Percentiles rank a stretch among this genome's conserved stretches.
These are phyloP conservation scores for Soucietia sequanensis DNA, from an alignment of 805 yeast genomes.

Conservation along the genomic window DNA sequence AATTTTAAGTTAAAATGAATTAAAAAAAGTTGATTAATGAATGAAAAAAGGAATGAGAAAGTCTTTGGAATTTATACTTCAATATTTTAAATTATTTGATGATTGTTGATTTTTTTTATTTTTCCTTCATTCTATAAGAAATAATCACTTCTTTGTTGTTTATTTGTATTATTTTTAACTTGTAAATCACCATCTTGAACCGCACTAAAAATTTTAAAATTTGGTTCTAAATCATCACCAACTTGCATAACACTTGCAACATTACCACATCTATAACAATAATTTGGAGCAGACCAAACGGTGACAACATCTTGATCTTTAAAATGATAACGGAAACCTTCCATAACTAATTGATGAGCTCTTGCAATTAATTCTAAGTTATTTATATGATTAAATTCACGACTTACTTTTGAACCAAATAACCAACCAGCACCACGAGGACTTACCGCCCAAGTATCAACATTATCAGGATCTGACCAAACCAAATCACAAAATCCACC, in stretches of 20 bases:
- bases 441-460: slow-evolving; percentile 96
- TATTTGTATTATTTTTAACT: slow-evolving; percentile 36
- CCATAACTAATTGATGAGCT: slow-evolving; percentile 98
- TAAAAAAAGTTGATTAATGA: too few species aligned
- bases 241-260: slow-evolving; percentile 98
- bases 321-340: slow-evolving; percentile 95
- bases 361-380: slow-evolving; percentile 86
- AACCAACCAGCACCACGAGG: slow-evolving; percentile 99
- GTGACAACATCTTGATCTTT: slow-evolving; percentile 96
- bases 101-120: not conserved
- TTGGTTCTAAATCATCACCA: slow-evolving; percentile 81
- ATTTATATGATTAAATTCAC: slow-evolving; percentile 95
- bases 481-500: slow-evolving; percentile 98
- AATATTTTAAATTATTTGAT: too few species aligned
- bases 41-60: not conserved
- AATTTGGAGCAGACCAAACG: slow-evolving; percentile 97
- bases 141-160: slow-evolving; percentile 47
- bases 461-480: slow-evolving; percentile 98
- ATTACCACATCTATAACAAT: slow-evolving; percentile 96
- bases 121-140: slow-evolving; percentile 25
- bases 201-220: slow-evolving; percentile 91
- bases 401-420: slow-evolving; percentile 88
- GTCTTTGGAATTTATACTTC: not conserved
- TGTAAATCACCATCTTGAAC: slow-evolving; percentile 76
- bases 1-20: too few species aligned